Evolutionary conservation across 768 basidiomycete species (phyloP).

Genomic region (Lactarius sp.): DNA sequence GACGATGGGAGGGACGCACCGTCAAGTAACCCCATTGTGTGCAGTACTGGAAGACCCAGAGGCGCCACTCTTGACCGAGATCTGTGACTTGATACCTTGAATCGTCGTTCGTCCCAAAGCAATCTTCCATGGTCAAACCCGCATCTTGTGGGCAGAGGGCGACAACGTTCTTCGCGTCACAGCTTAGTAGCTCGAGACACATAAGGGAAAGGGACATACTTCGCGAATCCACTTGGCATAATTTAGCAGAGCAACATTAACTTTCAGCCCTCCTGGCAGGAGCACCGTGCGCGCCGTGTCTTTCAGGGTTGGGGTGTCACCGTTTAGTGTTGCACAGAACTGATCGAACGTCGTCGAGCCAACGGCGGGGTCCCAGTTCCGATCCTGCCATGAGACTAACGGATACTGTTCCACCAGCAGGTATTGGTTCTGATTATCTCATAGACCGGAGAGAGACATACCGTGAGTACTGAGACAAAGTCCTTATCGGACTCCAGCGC

Average conservation of each 20-base stretch:
- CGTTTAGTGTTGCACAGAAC: conserved; percentile 54
- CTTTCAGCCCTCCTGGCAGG: conserved; percentile 23
- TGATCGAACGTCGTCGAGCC: conserved; percentile 55
- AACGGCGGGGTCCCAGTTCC: conserved; percentile 80
- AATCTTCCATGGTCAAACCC: conserved; percentile 51
- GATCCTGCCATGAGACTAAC: conserved; percentile 72
- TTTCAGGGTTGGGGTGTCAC: conserved; percentile 7
- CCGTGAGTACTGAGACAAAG: conserved; percentile 66
- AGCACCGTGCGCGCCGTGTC: neutral
- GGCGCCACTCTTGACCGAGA: conserved; percentile 58
- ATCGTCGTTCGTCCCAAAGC: conserved; percentile 82
- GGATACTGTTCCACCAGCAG: conserved; percentile 42
- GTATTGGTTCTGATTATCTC: neutral
- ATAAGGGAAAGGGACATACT: conserved; percentile 36
- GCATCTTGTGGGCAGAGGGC: conserved; percentile 31
- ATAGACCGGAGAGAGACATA: conserved; percentile 30
- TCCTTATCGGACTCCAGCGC: conserved; percentile 69
- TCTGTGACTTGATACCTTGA: conserved; percentile 53
- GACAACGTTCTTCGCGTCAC: conserved; percentile 19
- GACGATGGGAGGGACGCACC: conserved; percentile 37
- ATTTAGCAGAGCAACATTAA: conserved; percentile 60
- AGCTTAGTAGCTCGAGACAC: neutral
- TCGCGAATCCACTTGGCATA: conserved; percentile 76
- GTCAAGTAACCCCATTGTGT: conserved; percentile 96
- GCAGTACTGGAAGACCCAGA: conserved; percentile 90